Base-by-base conservation (phyloP, 306 rosid species). In the Ormosia semicastrata region DNA sequence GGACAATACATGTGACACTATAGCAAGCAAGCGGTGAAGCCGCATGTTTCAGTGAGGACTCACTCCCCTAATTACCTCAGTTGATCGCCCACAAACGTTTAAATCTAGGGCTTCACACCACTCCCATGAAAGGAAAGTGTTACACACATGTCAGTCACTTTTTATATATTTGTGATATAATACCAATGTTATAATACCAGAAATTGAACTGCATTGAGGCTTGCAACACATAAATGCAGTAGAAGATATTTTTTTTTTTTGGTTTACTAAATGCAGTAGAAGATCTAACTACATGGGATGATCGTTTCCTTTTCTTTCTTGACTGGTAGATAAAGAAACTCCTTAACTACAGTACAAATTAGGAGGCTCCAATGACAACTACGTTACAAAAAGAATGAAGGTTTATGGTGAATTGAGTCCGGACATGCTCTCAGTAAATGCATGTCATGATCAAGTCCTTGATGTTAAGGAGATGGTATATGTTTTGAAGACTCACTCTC, bases 1-100 rank as follows among this genome's bases (percentile, higher is more conserved):
- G 79, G 86, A 84, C 84, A 66, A 11, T 60, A 34, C 84, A 73
- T 43, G 84, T 78, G 89, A 65, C 69, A 46, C 43, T 40, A 8
- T 68, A 18, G 63, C 62, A 47, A 9, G 53, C 66, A 37, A 74
- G 34, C 73, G 69, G 69, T 74, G 81, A 75, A 8, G 62, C 14
- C 37, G 33, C 76, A 33, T 59, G 54, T 70, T 71, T 56, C 49
- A 56, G 49, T 30, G 49, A 65, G 43, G 39, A 68, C 24, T 49
- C 12, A 8, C 2, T 12, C 9, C 8, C 24, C 24, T 24, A 24
- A 24, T 24, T 24, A 24, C 24, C 24, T 24, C 24, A 24, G 1
- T 24, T 24, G 24, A 24, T 24, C 24, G 24, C 24, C 24, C 80
- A 44, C 4, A 68, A 58, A 6, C 69, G 12, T 43, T 29, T 18